phyloP scores from a whole-genome alignment of 2,329 filamentous ascomycete species.

The Trichoderma arundinaceum region DNA sequence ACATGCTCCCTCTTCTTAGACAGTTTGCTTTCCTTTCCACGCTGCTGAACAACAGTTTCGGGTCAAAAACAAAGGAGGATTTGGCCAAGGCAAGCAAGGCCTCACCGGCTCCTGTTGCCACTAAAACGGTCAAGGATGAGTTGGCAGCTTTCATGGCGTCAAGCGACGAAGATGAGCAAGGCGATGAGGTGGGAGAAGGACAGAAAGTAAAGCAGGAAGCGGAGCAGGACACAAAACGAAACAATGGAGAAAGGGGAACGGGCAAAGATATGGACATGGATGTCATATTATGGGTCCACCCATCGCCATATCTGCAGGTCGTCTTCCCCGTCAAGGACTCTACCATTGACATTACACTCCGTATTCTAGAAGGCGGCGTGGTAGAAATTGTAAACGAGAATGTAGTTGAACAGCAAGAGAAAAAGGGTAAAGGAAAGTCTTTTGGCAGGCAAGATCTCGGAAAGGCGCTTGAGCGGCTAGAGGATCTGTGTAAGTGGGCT shows the following conservation, averaged over 20 bases:
- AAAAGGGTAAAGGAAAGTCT: constrained; percentile 42
- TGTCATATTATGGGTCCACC: constrained; percentile 59
- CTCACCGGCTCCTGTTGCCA: constrained; percentile 29
- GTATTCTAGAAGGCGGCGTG: constrained; percentile 64
- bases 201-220: background rate
- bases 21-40: constrained; percentile 76
- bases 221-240: background rate
- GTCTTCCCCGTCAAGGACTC: constrained; percentile 58
- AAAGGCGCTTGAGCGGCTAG: constrained; percentile 54
- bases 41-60: constrained; percentile 68
- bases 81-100: background rate
- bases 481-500: constrained; percentile 60
- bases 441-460: constrained; percentile 52
- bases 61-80: constrained; percentile 41
- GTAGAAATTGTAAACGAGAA: constrained; percentile 66
- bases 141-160: constrained; percentile 42
- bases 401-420: constrained; percentile 39
- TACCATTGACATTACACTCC: constrained; percentile 61
- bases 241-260: background rate
- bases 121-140: constrained; percentile 43
- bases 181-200: background rate
- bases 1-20: constrained; percentile 73
- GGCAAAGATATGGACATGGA: constrained; percentile 49
- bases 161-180: background rate
- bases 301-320: constrained; percentile 56